Evolutionary conservation across 108 stramenopile species (phyloP), one percentile per base, ranked within the genome.

Genomic region (Parietichytrium sp.): DNA sequence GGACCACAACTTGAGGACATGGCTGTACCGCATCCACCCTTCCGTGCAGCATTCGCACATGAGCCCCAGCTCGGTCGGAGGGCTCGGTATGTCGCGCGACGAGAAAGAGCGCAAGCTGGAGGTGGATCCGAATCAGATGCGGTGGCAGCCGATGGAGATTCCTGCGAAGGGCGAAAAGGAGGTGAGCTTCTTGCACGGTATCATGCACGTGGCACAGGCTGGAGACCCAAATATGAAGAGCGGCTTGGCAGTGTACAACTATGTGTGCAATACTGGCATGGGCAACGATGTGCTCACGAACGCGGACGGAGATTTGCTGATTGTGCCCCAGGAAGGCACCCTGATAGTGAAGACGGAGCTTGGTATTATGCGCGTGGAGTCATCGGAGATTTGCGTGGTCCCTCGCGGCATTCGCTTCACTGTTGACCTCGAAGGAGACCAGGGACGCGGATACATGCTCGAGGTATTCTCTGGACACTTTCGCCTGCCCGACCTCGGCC

Each of bases 221-320:
- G 94, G 96, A 23, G 88, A 89, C 79, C 91, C 94, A 15, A 55
- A 81, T 10, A 38, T 54, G 31, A 94, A 94, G 82, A 53, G 81
- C 51, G 96, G 96, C 26, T 81, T 97, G 29, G 91, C 85, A 0
- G 88, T 97, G 33, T 92, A 93, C 81, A 55, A 93, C 54, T 97
- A 94, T 79, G 80, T 89, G 8, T 92, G 79, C 83, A 85, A 92
- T 54, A 42, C 82, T 18, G 72, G 82, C 61, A 97, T 97, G 96
- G 54, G 49, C 45, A 54, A 13, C 1, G 33, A 78, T 26, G 55
- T 79, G 15, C 16, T 81, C 29, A 89, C 90, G 89, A 94, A 95
- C 84, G 81, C 90, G 7, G 96, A 97, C 86, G 96, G 96, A 29
- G 96, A 97, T 80, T 91, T 95, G 80, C 85, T 97, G 54, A 89